Conservation (phyloP, 257 asterid species). For the Solanum medicagineum region DNA sequence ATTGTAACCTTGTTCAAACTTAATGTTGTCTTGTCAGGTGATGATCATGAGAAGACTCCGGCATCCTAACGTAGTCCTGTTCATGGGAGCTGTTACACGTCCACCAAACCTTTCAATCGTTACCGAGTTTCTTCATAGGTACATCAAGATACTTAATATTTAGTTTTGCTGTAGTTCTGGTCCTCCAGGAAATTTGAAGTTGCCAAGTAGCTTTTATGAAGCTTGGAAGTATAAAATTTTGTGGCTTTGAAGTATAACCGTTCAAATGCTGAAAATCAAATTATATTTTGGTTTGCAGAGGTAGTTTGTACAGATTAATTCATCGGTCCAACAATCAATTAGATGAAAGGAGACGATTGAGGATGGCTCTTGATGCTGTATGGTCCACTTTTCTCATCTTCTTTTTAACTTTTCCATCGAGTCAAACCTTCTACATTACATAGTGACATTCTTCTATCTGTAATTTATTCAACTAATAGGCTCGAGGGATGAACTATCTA, state of each 20-base stretch:
- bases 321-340: conserved; percentile 91
- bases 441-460: background rate
- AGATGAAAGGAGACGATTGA: conserved; percentile 81
- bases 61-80: conserved; percentile 92
- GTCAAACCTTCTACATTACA: background rate
- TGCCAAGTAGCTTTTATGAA: background rate
- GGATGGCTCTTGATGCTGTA: conserved; percentile 96
- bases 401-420: background rate
- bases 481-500: conserved; percentile 94
- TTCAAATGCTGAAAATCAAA: background rate
- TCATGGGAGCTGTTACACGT: conserved; percentile 97
- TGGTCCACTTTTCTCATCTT: conserved; percentile 8
- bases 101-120: conserved; percentile 91
- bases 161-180: background rate
- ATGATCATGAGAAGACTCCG: conserved; percentile 78
- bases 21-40: conserved; percentile 37
- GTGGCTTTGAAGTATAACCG: background rate
- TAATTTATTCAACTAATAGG: conserved; percentile 29
- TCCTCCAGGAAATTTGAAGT: background rate
- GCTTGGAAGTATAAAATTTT: background rate
- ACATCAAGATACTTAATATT: conserved; percentile 15
- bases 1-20: background rate
- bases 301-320: conserved; percentile 81
- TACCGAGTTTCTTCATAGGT: conserved; percentile 97
- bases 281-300: conserved; percentile 49